These are phyloP conservation scores for Pouteria glomerata DNA, from an alignment of 148 eudicot species.

Conservation along the genomic window DNA sequence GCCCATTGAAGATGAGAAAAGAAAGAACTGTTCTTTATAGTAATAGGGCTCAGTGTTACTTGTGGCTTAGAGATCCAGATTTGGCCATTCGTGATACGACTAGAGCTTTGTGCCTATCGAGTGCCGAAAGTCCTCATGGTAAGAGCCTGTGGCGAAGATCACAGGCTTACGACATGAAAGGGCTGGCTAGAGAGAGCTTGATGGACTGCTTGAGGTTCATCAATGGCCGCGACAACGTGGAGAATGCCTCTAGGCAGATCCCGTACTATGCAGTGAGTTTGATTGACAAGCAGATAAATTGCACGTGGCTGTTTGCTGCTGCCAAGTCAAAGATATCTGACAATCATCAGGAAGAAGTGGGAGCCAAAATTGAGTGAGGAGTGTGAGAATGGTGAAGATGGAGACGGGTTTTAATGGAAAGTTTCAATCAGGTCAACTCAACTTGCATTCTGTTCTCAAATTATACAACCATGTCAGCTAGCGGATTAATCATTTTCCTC, in stretches of 20 bases:
- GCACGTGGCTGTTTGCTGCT: conserved; percentile 59
- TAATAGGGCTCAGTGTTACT: conserved; percentile 74
- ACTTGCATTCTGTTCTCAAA: no score
- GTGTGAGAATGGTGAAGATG: no score
- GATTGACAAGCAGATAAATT: conserved; percentile 63
- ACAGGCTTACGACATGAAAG: conserved; percentile 80
- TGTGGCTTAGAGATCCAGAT: conserved; percentile 42
- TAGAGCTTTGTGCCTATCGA: conserved; percentile 51
- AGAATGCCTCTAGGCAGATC: conserved; percentile 21
- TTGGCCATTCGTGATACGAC: conserved; percentile 64
- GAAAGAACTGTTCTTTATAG: conserved; percentile 70
- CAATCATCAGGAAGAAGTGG: not conserved
- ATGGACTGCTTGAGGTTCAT: conserved; percentile 71
- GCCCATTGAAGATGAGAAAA: conserved; percentile 53
- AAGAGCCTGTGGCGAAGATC: conserved; percentile 86
- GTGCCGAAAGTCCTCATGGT: conserved; percentile 41
- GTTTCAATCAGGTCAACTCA: no score
- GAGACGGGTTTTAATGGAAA: no score
- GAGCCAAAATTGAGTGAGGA: no score
- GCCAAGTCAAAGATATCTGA: conserved; percentile 11
- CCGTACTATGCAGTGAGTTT: conserved; percentile 54
- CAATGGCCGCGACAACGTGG: conserved; percentile 24
- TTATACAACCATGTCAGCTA: no score
- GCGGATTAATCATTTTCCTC: no score
- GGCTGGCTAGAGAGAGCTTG: conserved; percentile 68